Evolutionary conservation across 1,139 yeast genomes (phyloP).

Genomic region (Yamadazyma songkhlaensis): DNA sequence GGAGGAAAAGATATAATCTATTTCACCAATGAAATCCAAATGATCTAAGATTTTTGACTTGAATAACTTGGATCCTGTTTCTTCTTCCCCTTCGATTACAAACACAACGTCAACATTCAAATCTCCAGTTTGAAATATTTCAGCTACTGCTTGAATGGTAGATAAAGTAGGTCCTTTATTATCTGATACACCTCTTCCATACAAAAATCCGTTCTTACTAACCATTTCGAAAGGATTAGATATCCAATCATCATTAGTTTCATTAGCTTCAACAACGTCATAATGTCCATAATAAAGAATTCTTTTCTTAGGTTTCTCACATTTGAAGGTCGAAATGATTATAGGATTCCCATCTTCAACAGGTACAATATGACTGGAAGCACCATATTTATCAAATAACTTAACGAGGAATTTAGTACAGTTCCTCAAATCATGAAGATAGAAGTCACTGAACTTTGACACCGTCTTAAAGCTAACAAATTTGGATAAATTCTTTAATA

Average conservation of each 20-base stretch:
- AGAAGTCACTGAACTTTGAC: slow-evolving; percentile 63
- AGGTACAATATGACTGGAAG: slow-evolving; percentile 66
- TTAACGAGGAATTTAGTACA: slow-evolving; percentile 78
- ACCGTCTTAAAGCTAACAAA: slow-evolving; percentile 74
- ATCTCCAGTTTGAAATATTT: slow-evolving; percentile 49
- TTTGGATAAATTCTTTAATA: slow-evolving; percentile 60
- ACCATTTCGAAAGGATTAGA: slow-evolving; percentile 76
- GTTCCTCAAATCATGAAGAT: slow-evolving; percentile 75
- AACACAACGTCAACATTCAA: slow-evolving; percentile 76
- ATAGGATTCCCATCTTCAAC: slow-evolving; percentile 79
- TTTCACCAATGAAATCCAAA: slow-evolving; percentile 53
- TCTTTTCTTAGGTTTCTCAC: slow-evolving; percentile 21
- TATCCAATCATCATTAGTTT: slow-evolving; percentile 59
- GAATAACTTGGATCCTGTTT: slow-evolving; percentile 87
- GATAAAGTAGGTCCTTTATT: slow-evolving; percentile 95
- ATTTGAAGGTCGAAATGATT: slow-evolving; percentile 69
- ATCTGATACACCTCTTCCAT: slow-evolving; percentile 92
- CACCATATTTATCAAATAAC: slow-evolving; percentile 69
- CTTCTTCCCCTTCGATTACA: slow-evolving; percentile 93
- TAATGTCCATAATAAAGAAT: slow-evolving; percentile 93
- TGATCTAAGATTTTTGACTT: slow-evolving; percentile 57
- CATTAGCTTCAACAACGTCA: slow-evolving; percentile 73
- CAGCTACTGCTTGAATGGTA: slow-evolving; percentile 84
- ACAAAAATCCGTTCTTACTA: slow-evolving; percentile 79
- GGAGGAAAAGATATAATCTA: slow-evolving; percentile 88